Percentiles rank a stretch among this genome's conserved stretches.
Evolutionary conservation across 139 green algal genomes (phyloP).

Genomic region (Ulvella scutata): DNA sequence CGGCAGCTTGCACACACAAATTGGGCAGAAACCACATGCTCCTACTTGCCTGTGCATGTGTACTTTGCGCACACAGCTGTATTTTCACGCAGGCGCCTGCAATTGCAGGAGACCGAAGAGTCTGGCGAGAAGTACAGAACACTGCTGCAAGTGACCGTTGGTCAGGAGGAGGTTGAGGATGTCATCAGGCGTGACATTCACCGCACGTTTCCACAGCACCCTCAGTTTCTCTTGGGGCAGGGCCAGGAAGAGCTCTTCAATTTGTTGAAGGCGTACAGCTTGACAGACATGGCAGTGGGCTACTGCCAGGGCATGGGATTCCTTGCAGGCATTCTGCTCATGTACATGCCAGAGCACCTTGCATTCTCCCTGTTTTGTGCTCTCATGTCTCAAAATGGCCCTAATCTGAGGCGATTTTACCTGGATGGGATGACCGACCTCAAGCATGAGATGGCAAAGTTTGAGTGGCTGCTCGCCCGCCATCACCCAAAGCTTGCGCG

Average conservation of each 20-base stretch:
- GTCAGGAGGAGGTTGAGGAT: constrained; percentile 70
- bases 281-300: constrained; percentile 67
- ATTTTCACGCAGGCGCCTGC: background rate
- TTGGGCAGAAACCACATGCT: too few relatives aligned
- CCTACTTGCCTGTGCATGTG: too few relatives aligned
- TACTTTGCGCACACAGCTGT: too few relatives aligned
- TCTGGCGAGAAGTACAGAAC: background rate
- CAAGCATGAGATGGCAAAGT: constrained; percentile 11
- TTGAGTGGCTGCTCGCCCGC: constrained; percentile 16
- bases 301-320: constrained; percentile 91
- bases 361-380: constrained; percentile 64
- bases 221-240: constrained; percentile 47
- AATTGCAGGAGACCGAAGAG: background rate
- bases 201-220: constrained; percentile 88
- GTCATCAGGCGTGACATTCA: constrained; percentile 80
- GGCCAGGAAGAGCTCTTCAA: constrained; percentile 66
- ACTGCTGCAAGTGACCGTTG: constrained; percentile 9
- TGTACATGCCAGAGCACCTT: constrained; percentile 81
- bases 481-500: constrained; percentile 6
- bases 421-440: constrained; percentile 15
- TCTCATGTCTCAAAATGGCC: constrained; percentile 36
- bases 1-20: too few relatives aligned
- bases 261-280: constrained; percentile 80
- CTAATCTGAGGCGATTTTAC: constrained; percentile 65
- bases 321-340: constrained; percentile 75